Evolutionary conservation across 768 basidiomycete genomes (phyloP), one percentile per base, ranked within the genome.

Genomic region (Rhodosporidiobolus sp.): DNA sequence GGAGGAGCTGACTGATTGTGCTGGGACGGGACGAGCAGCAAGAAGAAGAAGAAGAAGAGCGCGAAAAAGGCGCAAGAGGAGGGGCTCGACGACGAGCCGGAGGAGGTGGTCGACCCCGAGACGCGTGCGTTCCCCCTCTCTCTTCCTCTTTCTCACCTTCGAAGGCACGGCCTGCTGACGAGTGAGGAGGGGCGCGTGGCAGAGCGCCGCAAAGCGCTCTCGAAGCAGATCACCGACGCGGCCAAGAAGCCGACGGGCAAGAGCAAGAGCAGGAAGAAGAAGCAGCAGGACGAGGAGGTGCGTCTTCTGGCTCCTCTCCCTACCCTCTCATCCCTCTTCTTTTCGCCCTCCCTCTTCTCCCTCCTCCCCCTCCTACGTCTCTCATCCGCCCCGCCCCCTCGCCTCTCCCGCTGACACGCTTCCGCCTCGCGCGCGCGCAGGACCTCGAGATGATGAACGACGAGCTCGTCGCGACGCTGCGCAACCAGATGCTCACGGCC

Each of bases 391-490:
- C 20, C 30, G 14, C 4, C 28, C 30, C 48, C 19, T 49, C 48
- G 48, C 19, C 45, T 64, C 53, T 20, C 26, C 49, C 35, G n/a
- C 48, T 46, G 8, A 48, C n/a, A 4, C 34, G 35, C 28, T 2
- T 62, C 22, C 0, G 20, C n/a, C n/a, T n/a, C n/a, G n/a, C n/a
- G n/a, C n/a, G 4, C 26, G 49, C 12, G 5, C 55, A 80, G 80
- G 81, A 78, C 74, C 69, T 96, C 48, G 95, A 97, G 78, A 86
- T 86, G 30, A 89, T 89, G 75, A 91, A 92, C 49, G 94, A 98
- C 78, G 91, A 91, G 70, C 89, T 95, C 77, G 92, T 97, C 49
- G 89, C 89, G 0, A 84, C 89, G n/a, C 84, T 97, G n/a, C 86
- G 91, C 38, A 90, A 92, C 75, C 83, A 87, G 48, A 98, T 99